Percentiles rank a stretch among this genome's conserved stretches.
Conservation (phyloP, 495 filamentous ascomycete species). For the Hypoxylon crocopeplum region DNA sequence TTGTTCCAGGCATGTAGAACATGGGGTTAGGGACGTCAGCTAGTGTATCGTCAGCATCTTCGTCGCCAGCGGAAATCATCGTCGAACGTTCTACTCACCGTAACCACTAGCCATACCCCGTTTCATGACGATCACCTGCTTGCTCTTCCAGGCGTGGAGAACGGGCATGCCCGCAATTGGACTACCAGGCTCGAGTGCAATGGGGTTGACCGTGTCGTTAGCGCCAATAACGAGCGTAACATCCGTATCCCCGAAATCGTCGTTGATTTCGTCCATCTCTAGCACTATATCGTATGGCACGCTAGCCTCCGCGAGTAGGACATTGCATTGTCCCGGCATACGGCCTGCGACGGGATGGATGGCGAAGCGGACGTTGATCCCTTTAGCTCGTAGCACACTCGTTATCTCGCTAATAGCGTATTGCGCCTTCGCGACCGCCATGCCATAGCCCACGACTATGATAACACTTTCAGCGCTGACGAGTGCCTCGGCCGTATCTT, state of each 20-base stretch:
- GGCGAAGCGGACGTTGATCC: constrained; percentile 80
- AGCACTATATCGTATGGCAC: constrained; percentile 86
- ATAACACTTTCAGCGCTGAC: constrained; percentile 77
- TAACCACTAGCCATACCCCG: constrained; percentile 82
- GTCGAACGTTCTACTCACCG: constrained; percentile 52
- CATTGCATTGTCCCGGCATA: constrained; percentile 89
- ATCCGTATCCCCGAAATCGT: constrained; percentile 81
- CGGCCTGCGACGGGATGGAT: constrained; percentile 84
- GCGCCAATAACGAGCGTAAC: constrained; percentile 86
- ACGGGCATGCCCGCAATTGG: constrained; percentile 87
- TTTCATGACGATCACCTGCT: constrained; percentile 89
- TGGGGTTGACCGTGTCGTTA: constrained; percentile 87
- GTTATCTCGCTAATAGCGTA: constrained; percentile 84
- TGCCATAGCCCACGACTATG: constrained; percentile 84
- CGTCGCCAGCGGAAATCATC: constrained; percentile 1
- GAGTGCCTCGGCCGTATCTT: constrained; percentile 76
- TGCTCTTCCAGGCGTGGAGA: constrained; percentile 87
- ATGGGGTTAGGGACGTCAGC: constrained; percentile 86
- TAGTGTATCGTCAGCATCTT: constrained; percentile 34
- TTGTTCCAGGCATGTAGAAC: constrained; percentile 84
- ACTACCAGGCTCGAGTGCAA: constrained; percentile 77
- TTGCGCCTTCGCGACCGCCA: constrained; percentile 88
- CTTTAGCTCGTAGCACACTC: constrained; percentile 68
- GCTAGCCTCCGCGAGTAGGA: constrained; percentile 79
- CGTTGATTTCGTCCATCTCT: constrained; percentile 92